A percentile compares a stretch with the other conserved stretches of the same genome.
Evolutionary conservation across 331 rosid species (phyloP).

Genomic region (Phaseolus coccineus): DNA sequence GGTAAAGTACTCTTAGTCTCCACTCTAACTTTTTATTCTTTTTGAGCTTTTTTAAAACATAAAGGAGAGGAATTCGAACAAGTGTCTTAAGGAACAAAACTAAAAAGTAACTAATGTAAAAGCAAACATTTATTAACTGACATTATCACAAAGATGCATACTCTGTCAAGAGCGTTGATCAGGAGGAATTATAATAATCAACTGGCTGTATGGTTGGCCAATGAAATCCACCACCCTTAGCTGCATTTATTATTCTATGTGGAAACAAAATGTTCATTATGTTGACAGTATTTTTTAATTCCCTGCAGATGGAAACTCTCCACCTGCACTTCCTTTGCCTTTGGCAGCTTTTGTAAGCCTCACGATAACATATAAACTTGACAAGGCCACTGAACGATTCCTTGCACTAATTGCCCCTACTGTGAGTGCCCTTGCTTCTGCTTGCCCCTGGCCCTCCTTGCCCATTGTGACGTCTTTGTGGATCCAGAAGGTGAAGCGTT

Average conservation of each 20-base stretch:
- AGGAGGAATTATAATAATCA: slow-evolving; percentile 20
- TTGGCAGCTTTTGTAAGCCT: slow-evolving; percentile 90
- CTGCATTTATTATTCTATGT: slow-evolving; percentile 5
- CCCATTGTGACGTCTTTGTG: slow-evolving; percentile 81
- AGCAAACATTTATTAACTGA: neutral
- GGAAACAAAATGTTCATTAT: slow-evolving; percentile 23
- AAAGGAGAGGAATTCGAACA: neutral
- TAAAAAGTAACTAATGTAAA: neutral
- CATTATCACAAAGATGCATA: slow-evolving; percentile 4
- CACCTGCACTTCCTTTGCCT: slow-evolving; percentile 87
- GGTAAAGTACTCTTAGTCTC: slow-evolving; percentile 59
- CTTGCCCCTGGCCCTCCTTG: slow-evolving; percentile 95
- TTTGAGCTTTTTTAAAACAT: neutral
- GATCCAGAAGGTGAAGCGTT: slow-evolving; percentile 87
- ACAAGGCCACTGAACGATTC: slow-evolving; percentile 68
- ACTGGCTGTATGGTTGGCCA: slow-evolving; percentile 16
- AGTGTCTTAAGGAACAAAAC: neutral
- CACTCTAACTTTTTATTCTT: neutral
- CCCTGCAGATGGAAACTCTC: slow-evolving; percentile 74
- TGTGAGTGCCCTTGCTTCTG: slow-evolving; percentile 67
- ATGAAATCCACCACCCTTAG: neutral
- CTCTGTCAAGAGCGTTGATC: neutral
- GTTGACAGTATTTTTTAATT: slow-evolving; percentile 43
- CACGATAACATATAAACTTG: slow-evolving; percentile 85
- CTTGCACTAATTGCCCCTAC: slow-evolving; percentile 81